Conservation (phyloP, 208 protist species). For the Acanthamoeba royreba region DNA sequence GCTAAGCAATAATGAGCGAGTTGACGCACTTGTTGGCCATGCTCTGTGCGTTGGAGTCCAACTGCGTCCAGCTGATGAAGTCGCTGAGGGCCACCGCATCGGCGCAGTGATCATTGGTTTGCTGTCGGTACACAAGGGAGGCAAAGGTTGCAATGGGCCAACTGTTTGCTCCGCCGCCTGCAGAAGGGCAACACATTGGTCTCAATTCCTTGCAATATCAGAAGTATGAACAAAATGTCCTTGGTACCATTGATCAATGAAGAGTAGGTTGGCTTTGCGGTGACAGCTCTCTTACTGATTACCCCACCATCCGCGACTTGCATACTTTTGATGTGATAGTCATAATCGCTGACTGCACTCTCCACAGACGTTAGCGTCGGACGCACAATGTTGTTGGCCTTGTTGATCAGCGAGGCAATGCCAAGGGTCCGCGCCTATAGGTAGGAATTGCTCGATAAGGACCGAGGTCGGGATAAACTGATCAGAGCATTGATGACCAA, state of each 20-base stretch:
- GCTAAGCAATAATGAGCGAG: no score
- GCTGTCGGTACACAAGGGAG: background rate
- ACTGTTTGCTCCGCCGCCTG: background rate
- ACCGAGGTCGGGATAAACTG: background rate
- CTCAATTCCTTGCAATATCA: background rate
- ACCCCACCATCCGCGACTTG: background rate
- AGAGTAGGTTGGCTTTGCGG: background rate
- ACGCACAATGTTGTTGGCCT: background rate
- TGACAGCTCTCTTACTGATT: background rate
- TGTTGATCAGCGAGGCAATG: background rate
- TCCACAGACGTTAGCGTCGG: background rate
- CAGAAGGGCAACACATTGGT: background rate
- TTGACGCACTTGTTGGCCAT: background rate
- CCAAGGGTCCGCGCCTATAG: background rate
- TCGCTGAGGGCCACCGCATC: background rate
- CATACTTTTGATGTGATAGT: background rate
- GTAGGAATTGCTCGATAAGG: background rate
- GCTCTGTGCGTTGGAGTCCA: background rate
- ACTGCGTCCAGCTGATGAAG: background rate
- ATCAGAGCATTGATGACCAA: background rate
- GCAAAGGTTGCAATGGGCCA: background rate
- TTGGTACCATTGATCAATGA: background rate
- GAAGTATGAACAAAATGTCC: background rate
- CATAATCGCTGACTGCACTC: background rate
- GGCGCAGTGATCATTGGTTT: background rate